Conservation (phyloP, 2,329 filamentous ascomycete species). For the Hypoxylon sp. region DNA sequence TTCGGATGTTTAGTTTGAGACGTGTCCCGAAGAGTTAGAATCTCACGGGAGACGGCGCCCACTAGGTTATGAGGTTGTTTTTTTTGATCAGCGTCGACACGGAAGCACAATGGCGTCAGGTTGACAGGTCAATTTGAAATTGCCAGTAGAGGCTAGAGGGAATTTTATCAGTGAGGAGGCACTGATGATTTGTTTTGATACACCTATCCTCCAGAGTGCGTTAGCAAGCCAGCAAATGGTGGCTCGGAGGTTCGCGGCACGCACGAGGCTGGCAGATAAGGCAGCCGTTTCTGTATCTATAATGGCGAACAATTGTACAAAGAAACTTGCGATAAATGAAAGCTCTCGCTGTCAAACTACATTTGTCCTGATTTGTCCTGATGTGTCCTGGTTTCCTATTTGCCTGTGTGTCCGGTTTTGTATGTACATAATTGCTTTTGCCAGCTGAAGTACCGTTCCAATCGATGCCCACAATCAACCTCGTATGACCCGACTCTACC, state of each 20-base stretch:
- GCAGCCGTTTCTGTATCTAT: slow-evolving; percentile 44
- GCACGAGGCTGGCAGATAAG: slow-evolving; percentile 26
- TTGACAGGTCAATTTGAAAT: slow-evolving; percentile 45
- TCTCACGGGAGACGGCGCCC: slow-evolving; percentile 12
- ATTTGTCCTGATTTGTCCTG: background rate
- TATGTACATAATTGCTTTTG: background rate
- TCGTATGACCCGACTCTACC: background rate
- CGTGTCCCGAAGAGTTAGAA: slow-evolving; percentile 24
- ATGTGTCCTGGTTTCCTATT: background rate
- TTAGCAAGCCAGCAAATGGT: slow-evolving; percentile 32
- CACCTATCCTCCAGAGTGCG: slow-evolving; percentile 27
- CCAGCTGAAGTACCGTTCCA: background rate
- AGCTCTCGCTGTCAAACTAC: slow-evolving; percentile 20
- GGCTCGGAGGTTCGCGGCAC: slow-evolving; percentile 22
- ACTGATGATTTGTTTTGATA: slow-evolving; percentile 34
- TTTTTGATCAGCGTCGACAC: slow-evolving; percentile 21
- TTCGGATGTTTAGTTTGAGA: slow-evolving; percentile 30
- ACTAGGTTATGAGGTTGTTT: slow-evolving; percentile 36
- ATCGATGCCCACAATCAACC: background rate
- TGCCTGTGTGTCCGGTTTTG: background rate
- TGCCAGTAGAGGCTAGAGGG: slow-evolving; percentile 41
- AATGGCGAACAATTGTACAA: slow-evolving; percentile 43
- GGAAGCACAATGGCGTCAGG: slow-evolving; percentile 42
- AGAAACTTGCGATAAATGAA: slow-evolving; percentile 32
- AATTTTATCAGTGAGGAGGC: slow-evolving; percentile 22